Evolutionary conservation across 225 moss, liverwort and hornwort species (phyloP), one percentile per base, ranked within the genome.

Genomic region (Bryum argenteum): DNA sequence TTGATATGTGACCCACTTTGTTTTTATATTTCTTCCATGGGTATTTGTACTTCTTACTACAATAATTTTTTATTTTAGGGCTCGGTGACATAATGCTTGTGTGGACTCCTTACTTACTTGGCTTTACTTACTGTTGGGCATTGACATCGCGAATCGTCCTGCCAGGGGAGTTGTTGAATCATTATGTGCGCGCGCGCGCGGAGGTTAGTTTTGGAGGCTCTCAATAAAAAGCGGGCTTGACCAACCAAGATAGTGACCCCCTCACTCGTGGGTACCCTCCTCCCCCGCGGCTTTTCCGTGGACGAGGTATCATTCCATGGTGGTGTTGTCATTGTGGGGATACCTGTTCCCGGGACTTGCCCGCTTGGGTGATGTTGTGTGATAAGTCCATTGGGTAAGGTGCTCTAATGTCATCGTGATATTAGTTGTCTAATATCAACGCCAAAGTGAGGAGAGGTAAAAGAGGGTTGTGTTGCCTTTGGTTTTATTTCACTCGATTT

Each of bases 211-310:
- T 18, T 66, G 65, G 56, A 40, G 80, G 44, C 47, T 57, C 42
- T 0, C 61, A 22, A 61, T 57, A 50, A 71, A 66, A 47, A 16
- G 14, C 47, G 64, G 17, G 65, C 69, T 77, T 40, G 54, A 61
- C 81, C 77, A 77, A 73, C 73, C 58, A 8, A 42, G 70, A 55
- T 43, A n/a, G 38, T 44, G 73, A 70, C 60, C 1, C 38, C n/a
- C 52, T 2, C 17, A 33, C 33, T 3, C 47, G 6, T 0, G 14
- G 55, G 44, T 69, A 73, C 69, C 22, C 33, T 20, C 17, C 38
- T 24, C 48, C n/a, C n/a, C n/a, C n/a, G n/a, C n/a, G 19, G 44
- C 8, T 37, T 3, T 12, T 47, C 22, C 21, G 37, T 61, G 5
- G 28, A 28, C 28, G 7, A 33, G 33, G 33, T 33, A 33, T 33